Evolutionary conservation across 2,329 filamentous ascomycete species (phyloP), one percentile per base, ranked within the genome.

Genomic region (Eutypella sp.): DNA sequence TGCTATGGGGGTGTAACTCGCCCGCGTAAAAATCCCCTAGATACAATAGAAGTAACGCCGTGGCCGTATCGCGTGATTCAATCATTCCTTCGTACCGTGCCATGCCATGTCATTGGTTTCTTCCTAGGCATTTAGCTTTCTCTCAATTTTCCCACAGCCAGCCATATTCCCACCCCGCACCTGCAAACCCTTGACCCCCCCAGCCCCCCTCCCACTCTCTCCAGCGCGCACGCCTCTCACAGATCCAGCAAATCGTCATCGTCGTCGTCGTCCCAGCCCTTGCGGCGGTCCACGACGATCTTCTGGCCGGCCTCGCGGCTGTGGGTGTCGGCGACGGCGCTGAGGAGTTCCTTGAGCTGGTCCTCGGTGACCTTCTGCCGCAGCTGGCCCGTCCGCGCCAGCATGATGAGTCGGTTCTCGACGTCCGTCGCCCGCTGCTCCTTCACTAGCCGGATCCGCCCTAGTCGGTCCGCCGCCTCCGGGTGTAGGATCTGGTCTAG

Each of bases 401-500:
- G 80, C 82, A 85, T 90, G 67, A 99, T 91, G 46, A 99, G 79
- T 42, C 92, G 73, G 75, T 95, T 91, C 74, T 99, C 93, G 47
- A 99, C 82, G 61, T 96, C 90, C 50, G 78, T 80, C 29, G 93
- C 93, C 60, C 93, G 88, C 57, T 85, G 84, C 65, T 91, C 89
- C 71, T 97, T 97, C 63, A 99, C 93, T 49, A 99, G 83, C 27
- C 92, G 86, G 71, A 99, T 97, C 55, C 93, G 89, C 47, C 89
- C 89, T 1, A 99, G 79, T 13, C 93, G 87, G 71, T 99, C 93
- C 49, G 89, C 87, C 16, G 93, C 93, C 62, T 92, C 89, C 55
- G 93, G 93, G 60, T 91, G 85, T 51, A 99, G 88, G 73, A 99
- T 97, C 69, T 97, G 93, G 57, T 79, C 81, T 51, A 99, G 84